Evolutionary conservation across 345 rosid species (phyloP).

Genomic region (Durio zibethinus): DNA sequence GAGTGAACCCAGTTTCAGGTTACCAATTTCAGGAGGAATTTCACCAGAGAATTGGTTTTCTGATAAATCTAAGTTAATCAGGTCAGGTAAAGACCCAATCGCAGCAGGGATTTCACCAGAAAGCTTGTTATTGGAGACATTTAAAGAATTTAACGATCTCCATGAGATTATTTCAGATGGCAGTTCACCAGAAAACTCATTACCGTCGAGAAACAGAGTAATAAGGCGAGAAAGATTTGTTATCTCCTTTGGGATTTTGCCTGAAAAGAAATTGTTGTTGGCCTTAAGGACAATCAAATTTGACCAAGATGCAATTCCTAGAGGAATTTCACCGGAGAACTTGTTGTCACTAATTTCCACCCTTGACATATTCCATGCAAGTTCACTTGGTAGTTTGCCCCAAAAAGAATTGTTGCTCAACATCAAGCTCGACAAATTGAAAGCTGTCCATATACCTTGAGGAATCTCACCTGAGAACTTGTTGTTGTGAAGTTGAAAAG

Average conservation of each 20-base stretch:
- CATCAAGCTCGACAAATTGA: constrained; percentile 45
- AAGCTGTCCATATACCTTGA: constrained; percentile 54
- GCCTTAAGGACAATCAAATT: constrained; percentile 52
- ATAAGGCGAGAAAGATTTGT: constrained; percentile 50
- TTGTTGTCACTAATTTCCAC: constrained; percentile 64
- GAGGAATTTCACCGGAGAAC: constrained; percentile 75
- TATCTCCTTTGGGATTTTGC: constrained; percentile 50
- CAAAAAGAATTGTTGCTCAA: constrained; percentile 64
- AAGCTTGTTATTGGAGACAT: constrained; percentile 59
- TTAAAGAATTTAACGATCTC: constrained; percentile 45
- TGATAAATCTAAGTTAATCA: constrained; percentile 59
- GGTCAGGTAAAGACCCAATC: constrained; percentile 53
- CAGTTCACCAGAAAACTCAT: constrained; percentile 60
- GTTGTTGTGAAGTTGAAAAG: constrained; percentile 67
- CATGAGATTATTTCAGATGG: constrained; percentile 66
- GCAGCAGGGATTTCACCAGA: constrained; percentile 66
- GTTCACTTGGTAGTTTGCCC: constrained; percentile 55
- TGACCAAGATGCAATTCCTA: constrained; percentile 46
- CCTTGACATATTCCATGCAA: constrained; percentile 66
- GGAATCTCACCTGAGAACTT: constrained; percentile 79
- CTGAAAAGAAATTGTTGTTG: constrained; percentile 66
- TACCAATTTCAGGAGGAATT: constrained; percentile 61
- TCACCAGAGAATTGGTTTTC: constrained; percentile 61
- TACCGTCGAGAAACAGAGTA: constrained; percentile 48
- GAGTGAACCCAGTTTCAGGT: constrained; percentile 38